phyloP scores from a whole-genome alignment of 176 grass and related monocot genomes.

The Avena atlantica region DNA sequence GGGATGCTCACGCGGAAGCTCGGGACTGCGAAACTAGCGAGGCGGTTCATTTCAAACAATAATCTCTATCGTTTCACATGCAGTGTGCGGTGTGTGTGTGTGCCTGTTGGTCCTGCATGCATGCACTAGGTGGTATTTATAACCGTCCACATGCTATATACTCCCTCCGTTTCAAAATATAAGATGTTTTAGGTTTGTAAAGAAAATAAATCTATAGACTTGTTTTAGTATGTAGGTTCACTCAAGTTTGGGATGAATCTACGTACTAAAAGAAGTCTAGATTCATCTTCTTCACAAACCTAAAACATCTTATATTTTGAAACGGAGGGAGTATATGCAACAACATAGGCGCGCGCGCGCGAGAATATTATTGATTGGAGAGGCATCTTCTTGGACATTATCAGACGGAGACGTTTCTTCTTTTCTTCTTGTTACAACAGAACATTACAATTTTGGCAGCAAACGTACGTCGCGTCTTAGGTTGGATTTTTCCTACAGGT shows the following conservation, averaged over 20 bases:
- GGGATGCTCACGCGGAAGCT: not conserved
- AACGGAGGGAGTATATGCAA: too few species aligned
- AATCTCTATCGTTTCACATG: not conserved
- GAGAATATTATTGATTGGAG: not conserved
- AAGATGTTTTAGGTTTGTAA: too few species aligned
- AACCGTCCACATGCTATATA: not conserved
- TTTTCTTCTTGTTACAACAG: constrained; percentile 10
- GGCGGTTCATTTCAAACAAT: not conserved
- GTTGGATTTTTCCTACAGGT: not conserved
- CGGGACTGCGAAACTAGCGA: not conserved
- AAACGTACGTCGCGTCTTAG: not conserved
- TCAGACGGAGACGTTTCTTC: not conserved
- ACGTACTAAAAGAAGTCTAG: too few species aligned
- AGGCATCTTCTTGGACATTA: not conserved
- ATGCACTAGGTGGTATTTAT: not conserved
- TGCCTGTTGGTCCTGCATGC: not conserved
- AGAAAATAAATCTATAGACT: too few species aligned
- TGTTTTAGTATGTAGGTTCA: too few species aligned
- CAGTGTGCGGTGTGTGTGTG: not conserved
- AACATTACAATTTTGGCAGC: not conserved
- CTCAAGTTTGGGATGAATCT: too few species aligned
- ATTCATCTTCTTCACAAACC: too few species aligned
- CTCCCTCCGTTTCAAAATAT: too few species aligned
- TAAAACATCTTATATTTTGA: too few species aligned
- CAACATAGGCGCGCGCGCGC: not conserved